A percentile compares a stretch with the other conserved stretches of the same genome.
These are phyloP conservation scores for Proliferodiscus dingleyae DNA, from an alignment of 2,329 filamentous ascomycete species.

Conservation along the genomic window DNA sequence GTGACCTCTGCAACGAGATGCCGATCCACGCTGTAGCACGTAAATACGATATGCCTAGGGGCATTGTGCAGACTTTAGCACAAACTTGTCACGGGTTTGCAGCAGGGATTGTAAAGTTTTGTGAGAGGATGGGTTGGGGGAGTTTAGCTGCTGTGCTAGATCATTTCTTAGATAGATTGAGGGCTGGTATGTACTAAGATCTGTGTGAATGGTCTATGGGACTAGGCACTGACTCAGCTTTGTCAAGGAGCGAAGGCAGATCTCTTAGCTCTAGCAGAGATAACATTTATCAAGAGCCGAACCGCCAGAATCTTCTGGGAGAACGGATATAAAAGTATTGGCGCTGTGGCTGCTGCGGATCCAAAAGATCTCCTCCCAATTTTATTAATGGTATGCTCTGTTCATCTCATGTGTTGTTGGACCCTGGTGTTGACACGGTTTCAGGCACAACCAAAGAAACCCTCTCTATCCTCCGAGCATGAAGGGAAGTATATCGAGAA, in stretches of 20 bases:
- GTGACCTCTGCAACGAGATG: slow-evolving; percentile 72
- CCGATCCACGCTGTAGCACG: slow-evolving; percentile 64
- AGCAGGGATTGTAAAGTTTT: slow-evolving; percentile 75
- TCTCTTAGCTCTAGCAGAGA: slow-evolving; percentile 63
- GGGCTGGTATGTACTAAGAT: slow-evolving; percentile 43
- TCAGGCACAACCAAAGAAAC: slow-evolving; percentile 63
- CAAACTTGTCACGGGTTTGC: slow-evolving; percentile 76
- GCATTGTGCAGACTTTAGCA: slow-evolving; percentile 65
- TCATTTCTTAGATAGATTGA: slow-evolving; percentile 69
- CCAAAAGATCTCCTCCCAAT: slow-evolving; percentile 64
- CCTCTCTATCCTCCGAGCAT: slow-evolving; percentile 50
- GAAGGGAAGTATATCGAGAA: slow-evolving; percentile 59
- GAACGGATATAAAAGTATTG: slow-evolving; percentile 66
- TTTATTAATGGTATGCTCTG: slow-evolving; percentile 55
- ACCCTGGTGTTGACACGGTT: slow-evolving; percentile 5
- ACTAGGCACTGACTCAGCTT: too few species aligned
- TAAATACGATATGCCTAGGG: slow-evolving; percentile 67
- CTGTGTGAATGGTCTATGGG: too few species aligned
- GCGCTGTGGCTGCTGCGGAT: slow-evolving; percentile 64
- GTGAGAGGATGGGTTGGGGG: slow-evolving; percentile 70
- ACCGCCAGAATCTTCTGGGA: slow-evolving; percentile 73
- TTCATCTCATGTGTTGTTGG: slow-evolving; percentile 1
- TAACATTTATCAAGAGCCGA: slow-evolving; percentile 72
- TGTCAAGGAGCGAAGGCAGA: slow-evolving; percentile 67
- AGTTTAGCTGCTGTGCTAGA: slow-evolving; percentile 68